Base-by-base conservation (phyloP, 108 stramenopile genomes). In the Nannochloropsis gaditana region DNA sequence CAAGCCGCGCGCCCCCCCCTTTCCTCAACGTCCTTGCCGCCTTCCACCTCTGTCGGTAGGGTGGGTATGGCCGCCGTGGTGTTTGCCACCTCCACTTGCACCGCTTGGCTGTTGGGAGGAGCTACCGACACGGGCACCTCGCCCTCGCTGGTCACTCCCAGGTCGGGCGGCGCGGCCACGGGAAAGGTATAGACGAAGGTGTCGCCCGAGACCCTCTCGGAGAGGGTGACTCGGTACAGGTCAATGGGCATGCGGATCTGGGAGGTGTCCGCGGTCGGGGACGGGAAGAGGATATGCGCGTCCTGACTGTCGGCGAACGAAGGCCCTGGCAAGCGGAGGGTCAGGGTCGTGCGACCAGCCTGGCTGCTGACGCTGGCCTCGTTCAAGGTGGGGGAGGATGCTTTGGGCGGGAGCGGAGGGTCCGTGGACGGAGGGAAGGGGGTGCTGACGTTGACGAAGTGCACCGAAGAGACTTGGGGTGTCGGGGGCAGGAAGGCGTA, bases 171-270 rank as follows among this genome's bases (percentile, higher is more conserved):
- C 19, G 59, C 59, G 2, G 59, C 15, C 19, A 73, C 59, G n/a
- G 59, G 59, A 73, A 73, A 73, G 59, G 59, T 73, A n/a, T 73
- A 73, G 59, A 73, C 59, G 59, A 73, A n/a, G 59, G 59, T 73
- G 59, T 3, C n/a, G 59, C 59, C 59, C n/a, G 59, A 5, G 59
- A 73, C n/a, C 4, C 59, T 15, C n/a, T 73, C 59, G 8, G 59
- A 73, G 59, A 73, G 59, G 59, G 59, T n/a, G 3, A 73, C 6
- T 73, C 59, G 59, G 59, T 73, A 73, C 19, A 73, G 59, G 59
- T 73, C 59, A 2, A 73, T n/a, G 4, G 59, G 59, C 59, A 73
- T 73, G 5, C 59, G 59, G 19, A n/a, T 1, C 59, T n/a, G 15
- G 6, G 4, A n/a, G 59, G 59, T 15, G n/a, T 73, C 59, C 4